Evolutionary conservation across 495 filamentous ascomycete genomes (phyloP).

Genomic region (Daldinia childiae): DNA sequence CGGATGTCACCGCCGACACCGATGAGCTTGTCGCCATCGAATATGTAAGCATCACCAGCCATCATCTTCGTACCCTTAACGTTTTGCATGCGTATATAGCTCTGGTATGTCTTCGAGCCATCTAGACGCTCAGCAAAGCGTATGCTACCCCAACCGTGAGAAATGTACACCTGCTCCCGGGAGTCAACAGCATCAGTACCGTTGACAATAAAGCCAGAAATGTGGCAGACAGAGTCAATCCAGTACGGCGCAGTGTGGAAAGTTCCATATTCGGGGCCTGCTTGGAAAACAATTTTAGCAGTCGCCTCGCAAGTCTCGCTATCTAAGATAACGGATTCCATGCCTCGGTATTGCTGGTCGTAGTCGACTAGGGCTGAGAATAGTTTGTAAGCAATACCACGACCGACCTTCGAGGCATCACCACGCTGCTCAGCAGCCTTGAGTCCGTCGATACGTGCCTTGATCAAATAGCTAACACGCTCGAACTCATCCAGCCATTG

Average conservation of each 20-base stretch:
- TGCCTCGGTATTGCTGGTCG: conserved; percentile 70
- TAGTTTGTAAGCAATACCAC: conserved; percentile 80
- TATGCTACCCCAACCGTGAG: conserved; percentile 82
- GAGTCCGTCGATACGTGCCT: conserved; percentile 60
- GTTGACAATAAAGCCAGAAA: conserved; percentile 84
- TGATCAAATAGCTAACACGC: conserved; percentile 65
- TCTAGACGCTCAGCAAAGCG: conserved; percentile 72
- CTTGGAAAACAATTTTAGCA: conserved; percentile 72
- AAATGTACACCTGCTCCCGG: conserved; percentile 75
- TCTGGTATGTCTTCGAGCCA: conserved; percentile 71
- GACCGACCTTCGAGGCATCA: conserved; percentile 68
- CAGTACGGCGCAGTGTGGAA: conserved; percentile 76
- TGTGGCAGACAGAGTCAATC: conserved; percentile 74
- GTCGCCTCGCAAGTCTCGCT: conserved; percentile 76
- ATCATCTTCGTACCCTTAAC: conserved; percentile 62
- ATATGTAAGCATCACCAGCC: conserved; percentile 71
- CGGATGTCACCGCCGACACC: conserved; percentile 63
- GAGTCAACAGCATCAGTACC: conserved; percentile 77
- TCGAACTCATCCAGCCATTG: conserved; percentile 65
- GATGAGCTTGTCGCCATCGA: conserved; percentile 69
- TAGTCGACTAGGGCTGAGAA: conserved; percentile 78
- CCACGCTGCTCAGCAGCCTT: conserved; percentile 60
- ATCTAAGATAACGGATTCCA: conserved; percentile 81
- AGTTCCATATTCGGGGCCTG: conserved; percentile 64
- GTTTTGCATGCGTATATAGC: conserved; percentile 74